Evolutionary conservation across 768 basidiomycete species (phyloP).

Genomic region (Amanita jacksonii): DNA sequence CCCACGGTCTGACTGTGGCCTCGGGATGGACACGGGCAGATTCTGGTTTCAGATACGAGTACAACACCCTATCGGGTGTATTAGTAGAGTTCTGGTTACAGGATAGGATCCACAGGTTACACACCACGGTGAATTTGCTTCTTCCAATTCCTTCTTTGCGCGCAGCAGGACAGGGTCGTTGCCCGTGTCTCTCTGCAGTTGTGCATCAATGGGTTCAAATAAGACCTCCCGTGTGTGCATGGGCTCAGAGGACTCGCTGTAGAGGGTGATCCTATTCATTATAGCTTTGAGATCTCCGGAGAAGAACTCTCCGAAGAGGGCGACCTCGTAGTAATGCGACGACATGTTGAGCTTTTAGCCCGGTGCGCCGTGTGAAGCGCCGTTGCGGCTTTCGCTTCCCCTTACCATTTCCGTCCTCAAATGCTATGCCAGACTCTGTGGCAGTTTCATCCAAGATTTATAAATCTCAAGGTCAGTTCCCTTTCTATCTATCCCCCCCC

Average conservation of each 20-base stretch:
- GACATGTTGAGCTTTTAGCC: no score
- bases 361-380: neutral
- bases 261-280: slow-evolving; percentile 73
- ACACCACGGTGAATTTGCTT: slow-evolving; percentile 56
- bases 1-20: slow-evolving; percentile 82
- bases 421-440: slow-evolving; percentile 3
- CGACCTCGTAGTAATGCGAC: slow-evolving; percentile 67
- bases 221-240: slow-evolving; percentile 72
- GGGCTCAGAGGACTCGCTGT: slow-evolving; percentile 65
- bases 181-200: slow-evolving; percentile 48
- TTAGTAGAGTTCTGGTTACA: neutral
- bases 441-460: neutral
- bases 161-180: slow-evolving; percentile 61
- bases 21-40: slow-evolving; percentile 78
- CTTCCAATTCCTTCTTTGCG: slow-evolving; percentile 66
- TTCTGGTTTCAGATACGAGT: slow-evolving; percentile 78
- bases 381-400: neutral
- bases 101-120: slow-evolving; percentile 11
- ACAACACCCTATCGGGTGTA: slow-evolving; percentile 46
- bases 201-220: slow-evolving; percentile 72
- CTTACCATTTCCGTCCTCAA: neutral
- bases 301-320: slow-evolving; percentile 77
- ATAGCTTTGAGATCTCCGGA: slow-evolving; percentile 66
- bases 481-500: slow-evolving; percentile 7
- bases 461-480: slow-evolving; percentile 11